Base-by-base conservation (phyloP, 306 rosid species). In the Rosa multiflora region DNA sequence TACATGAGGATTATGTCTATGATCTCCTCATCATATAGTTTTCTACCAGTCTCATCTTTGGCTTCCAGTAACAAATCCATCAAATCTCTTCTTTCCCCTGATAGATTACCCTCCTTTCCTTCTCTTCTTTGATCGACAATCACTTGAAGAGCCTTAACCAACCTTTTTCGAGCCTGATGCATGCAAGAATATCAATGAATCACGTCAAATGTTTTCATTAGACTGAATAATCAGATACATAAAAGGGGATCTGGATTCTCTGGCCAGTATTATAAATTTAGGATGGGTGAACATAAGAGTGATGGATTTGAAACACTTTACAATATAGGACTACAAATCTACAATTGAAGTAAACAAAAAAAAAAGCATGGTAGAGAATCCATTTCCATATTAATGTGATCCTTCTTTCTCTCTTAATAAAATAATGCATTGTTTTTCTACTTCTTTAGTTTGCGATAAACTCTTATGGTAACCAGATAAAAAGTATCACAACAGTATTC, bases 21-120 rank as follows among this genome's bases (percentile, higher is more conserved):
- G 18, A 91, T 90, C 82, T 90, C 92, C 83, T 91, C 92, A 52
- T 91, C 91, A 15, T 85, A 88, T 78, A 91, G 40, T 71, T 79
- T 76, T 82, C 49, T 71, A 17, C 92, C 93, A 3, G 82, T 85
- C 77, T 93, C 96, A 77, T 91, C 93, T 85, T 83, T 87, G 21
- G 83, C 92, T 63, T 89, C 92, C 79, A 91, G 79, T 46, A 93
- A 81, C 39, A 88, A 71, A 39, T 89, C 91, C 89, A 88, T 79
- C 91, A 89, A 82, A 58, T 87, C 88, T 79, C 68, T 86, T 76
- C 76, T 88, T 48, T 26, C 79, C 70, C 37, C 52, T 37, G 70
- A 74, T 12, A 75, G 18, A 14, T 73, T 72, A 23, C 58, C 29
- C 70, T 26, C 55, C 67, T 64, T 67, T 35, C 67, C 85, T 2